A percentile compares a stretch with the other conserved stretches of the same genome.
Evolutionary conservation across 495 filamentous ascomycete genomes (phyloP).

Genomic region (Lophiotrema nucula): DNA sequence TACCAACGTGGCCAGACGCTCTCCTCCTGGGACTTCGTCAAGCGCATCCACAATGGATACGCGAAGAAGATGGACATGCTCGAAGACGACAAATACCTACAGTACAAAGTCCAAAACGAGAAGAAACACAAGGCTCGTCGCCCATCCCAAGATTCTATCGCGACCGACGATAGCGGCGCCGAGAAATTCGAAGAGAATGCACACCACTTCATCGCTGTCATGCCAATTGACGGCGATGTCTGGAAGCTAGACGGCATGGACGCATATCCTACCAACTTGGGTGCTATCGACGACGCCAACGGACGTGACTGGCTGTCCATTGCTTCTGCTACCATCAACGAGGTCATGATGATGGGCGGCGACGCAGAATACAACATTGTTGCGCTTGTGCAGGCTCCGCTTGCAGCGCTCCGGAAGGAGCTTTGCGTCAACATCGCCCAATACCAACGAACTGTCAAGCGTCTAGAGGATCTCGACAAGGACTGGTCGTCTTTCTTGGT

Average conservation of each 20-base stretch:
- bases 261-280: constrained; percentile 66
- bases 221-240: constrained; percentile 69
- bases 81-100: constrained; percentile 64
- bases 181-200: constrained; percentile 48
- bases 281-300: constrained; percentile 44
- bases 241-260: constrained; percentile 93
- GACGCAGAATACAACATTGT: constrained; percentile 59
- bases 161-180: not conserved
- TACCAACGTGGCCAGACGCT: constrained; percentile 73
- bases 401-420: constrained; percentile 43
- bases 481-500: constrained; percentile 36
- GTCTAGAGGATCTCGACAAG: constrained; percentile 36
- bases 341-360: constrained; percentile 33
- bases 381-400: constrained; percentile 54
- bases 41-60: constrained; percentile 81
- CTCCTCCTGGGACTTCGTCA: constrained; percentile 71
- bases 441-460: constrained; percentile 42
- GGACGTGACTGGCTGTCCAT: constrained; percentile 50
- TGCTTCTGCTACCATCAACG: constrained; percentile 43
- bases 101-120: constrained; percentile 4
- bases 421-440: constrained; percentile 51
- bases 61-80: constrained; percentile 77
- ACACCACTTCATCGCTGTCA: constrained; percentile 89
- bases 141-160: constrained; percentile 23
- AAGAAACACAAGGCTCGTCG: constrained; percentile 45